Evolutionary conservation across 495 filamentous ascomycete species (phyloP).

Genomic region (Geopyxis carbonaria): DNA sequence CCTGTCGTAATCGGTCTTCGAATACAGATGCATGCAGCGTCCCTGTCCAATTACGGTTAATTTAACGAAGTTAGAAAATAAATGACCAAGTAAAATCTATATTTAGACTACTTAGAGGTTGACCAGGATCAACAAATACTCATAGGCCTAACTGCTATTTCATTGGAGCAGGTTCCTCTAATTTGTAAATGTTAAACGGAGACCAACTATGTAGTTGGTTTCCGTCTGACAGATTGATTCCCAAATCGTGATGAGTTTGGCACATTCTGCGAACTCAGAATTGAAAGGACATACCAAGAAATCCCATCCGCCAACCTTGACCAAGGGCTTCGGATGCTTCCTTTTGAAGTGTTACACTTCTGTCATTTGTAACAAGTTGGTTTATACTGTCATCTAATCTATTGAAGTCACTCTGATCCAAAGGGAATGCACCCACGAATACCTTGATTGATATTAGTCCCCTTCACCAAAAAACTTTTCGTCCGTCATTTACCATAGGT

Average conservation of each 20-base stretch:
- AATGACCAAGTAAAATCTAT: too few relatives aligned
- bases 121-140: too few relatives aligned
- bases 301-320: conserved; percentile 84
- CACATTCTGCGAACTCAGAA: too few relatives aligned
- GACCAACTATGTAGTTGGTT: too few relatives aligned
- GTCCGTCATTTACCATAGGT: conserved; percentile 46
- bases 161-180: too few relatives aligned
- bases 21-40: conserved; percentile 96
- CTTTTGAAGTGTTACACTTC: conserved; percentile 83
- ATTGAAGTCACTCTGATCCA: conserved; percentile 70
- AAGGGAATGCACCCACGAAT: conserved; percentile 89
- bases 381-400: conserved; percentile 89
- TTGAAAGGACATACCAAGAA: conserved; percentile 41
- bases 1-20: conserved; percentile 86
- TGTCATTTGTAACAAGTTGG: conserved; percentile 83
- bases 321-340: conserved; percentile 86
- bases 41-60: conserved; percentile 23
- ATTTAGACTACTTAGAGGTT: too few relatives aligned
- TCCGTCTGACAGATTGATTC: too few relatives aligned
- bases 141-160: too few relatives aligned
- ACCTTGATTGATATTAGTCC: conserved; percentile 1
- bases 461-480: conserved; percentile 24
- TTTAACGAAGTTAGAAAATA: not conserved
- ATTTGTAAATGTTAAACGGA: too few relatives aligned
- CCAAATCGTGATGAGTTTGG: too few relatives aligned